Conservation (phyloP, 2,329 filamentous ascomycete genomes). For the Trichoderma arundinaceum region DNA sequence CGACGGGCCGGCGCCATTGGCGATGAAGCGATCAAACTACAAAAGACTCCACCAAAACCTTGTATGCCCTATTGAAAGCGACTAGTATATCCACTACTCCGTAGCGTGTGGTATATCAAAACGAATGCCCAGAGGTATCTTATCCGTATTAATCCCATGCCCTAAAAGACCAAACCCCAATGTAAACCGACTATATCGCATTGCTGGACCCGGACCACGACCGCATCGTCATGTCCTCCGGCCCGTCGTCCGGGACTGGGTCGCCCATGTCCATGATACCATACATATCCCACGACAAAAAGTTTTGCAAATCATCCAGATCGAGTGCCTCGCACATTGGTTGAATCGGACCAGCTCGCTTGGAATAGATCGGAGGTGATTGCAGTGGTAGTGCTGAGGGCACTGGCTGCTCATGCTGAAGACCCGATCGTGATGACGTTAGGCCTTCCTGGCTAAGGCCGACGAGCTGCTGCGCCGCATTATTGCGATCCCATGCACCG, state of each 20-base stretch:
- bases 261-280: slow-evolving; percentile 51
- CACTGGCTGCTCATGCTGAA: slow-evolving; percentile 48
- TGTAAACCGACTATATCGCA: slow-evolving; percentile 14
- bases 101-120: not conserved
- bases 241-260: slow-evolving; percentile 44
- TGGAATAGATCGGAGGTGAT: slow-evolving; percentile 3
- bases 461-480: slow-evolving; percentile 39
- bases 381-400: slow-evolving; percentile 21
- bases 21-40: slow-evolving; percentile 19
- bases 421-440: slow-evolving; percentile 40
- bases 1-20: slow-evolving; percentile 18
- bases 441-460: slow-evolving; percentile 36
- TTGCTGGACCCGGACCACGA: slow-evolving; percentile 26
- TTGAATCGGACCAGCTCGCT: slow-evolving; percentile 24
- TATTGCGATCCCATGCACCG: slow-evolving; percentile 39
- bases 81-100: not conserved
- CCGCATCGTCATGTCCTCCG: slow-evolving; percentile 44
- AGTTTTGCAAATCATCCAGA: slow-evolving; percentile 48
- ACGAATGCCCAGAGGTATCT: slow-evolving; percentile 28
- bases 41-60: slow-evolving; percentile 7
- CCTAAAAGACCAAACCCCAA: not conserved
- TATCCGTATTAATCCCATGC: slow-evolving; percentile 17
- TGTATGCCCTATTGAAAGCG: not conserved
- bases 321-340: slow-evolving; percentile 47
- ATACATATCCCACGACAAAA: slow-evolving; percentile 50